Conservation (phyloP, 169 alveolate genomes). For the Plasmodium coatneyi region DNA sequence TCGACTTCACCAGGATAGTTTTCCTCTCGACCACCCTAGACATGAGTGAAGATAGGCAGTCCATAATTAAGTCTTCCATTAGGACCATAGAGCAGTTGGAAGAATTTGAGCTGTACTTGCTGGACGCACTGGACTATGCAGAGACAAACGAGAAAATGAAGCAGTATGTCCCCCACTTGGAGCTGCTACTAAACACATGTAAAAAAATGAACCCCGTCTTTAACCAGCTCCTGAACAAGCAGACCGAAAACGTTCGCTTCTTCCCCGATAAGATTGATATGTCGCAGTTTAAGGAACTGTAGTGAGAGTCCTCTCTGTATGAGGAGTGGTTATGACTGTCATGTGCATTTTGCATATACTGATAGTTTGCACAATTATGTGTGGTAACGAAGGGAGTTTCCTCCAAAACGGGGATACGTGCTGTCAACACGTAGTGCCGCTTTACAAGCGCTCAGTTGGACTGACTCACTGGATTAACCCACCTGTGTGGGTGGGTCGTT, state of each 20-base stretch:
- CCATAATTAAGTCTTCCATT: conserved; percentile 39
- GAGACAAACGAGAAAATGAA: conserved; percentile 49
- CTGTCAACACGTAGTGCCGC: neutral
- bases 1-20: conserved; percentile 39
- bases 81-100: conserved; percentile 55
- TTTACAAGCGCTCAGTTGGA: neutral
- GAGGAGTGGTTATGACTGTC: neutral
- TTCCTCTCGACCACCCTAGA: conserved; percentile 60
- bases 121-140: conserved; percentile 72
- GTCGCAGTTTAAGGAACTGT: conserved; percentile 28
- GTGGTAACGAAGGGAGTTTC: neutral
- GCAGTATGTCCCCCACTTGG: conserved; percentile 56
- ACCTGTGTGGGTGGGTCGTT: neutral
- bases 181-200: conserved; percentile 48
- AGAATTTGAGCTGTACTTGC: conserved; percentile 55
- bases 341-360: neutral
- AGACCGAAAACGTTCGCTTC: conserved; percentile 64
- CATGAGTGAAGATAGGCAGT: conserved; percentile 34
- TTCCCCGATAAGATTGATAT: conserved; percentile 60
- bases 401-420: neutral
- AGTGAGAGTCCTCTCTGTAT: neutral
- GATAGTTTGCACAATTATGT: neutral
- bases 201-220: conserved; percentile 46
- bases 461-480: too few relatives aligned
- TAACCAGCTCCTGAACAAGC: conserved; percentile 55